Percentiles rank a stretch among this genome's conserved stretches.
Evolutionary conservation across 2,329 filamentous ascomycete species (phyloP).

Genomic region (Colletotrichum agaves): DNA sequence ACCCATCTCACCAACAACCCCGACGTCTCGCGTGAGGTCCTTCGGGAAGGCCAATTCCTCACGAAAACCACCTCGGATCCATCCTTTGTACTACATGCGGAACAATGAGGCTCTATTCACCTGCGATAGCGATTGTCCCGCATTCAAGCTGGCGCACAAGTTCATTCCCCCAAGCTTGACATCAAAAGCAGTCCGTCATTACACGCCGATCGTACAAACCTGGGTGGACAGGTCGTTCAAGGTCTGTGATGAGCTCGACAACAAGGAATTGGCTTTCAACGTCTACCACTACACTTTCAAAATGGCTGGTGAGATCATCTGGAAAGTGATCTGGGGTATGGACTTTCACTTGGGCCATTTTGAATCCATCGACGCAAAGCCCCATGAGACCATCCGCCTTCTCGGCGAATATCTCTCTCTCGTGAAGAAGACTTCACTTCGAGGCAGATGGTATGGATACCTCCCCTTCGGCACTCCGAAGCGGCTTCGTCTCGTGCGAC

Average conservation of each 20-base stretch:
- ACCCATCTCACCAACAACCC: slow-evolving; percentile 25
- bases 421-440: slow-evolving; percentile 17
- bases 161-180: not conserved
- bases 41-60: not conserved
- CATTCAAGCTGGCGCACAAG: not conserved
- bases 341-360: slow-evolving; percentile 27
- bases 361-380: slow-evolving; percentile 11
- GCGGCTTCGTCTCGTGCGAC: not conserved
- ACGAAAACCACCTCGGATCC: not conserved
- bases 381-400: slow-evolving; percentile 13
- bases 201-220: not conserved
- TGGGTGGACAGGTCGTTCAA: not conserved
- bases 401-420: slow-evolving; percentile 25
- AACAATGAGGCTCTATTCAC: not conserved
- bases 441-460: slow-evolving; percentile 22
- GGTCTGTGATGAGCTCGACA: not conserved
- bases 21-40: slow-evolving; percentile 14
- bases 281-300: not conserved
- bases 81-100: not conserved
- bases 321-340: too few species aligned
- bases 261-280: not conserved
- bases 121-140: not conserved
- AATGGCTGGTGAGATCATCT: not conserved
- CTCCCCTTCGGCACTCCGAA: slow-evolving; percentile 19
- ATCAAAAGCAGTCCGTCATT: not conserved